A percentile compares a stretch with the other conserved stretches of the same genome.
Evolutionary conservation across 352 stramenopile species (phyloP).

Genomic region (Plasmopara viticola): DNA sequence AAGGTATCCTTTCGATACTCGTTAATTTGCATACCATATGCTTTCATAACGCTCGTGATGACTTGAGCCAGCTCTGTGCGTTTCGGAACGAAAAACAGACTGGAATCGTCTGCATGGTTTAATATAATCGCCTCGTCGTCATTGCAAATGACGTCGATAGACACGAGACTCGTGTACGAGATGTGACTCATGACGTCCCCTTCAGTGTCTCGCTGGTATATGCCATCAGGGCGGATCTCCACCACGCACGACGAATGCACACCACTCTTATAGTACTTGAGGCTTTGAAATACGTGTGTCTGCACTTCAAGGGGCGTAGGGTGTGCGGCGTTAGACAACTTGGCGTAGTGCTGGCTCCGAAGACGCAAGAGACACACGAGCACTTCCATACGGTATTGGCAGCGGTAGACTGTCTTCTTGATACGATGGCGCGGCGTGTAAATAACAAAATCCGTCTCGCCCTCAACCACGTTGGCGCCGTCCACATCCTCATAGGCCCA

Average conservation of each 20-base stretch:
- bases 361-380: conserved; percentile 74
- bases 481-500: conserved; percentile 81
- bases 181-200: conserved; percentile 77
- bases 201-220: conserved; percentile 71
- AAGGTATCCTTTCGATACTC: conserved; percentile 81
- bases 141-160: conserved; percentile 76
- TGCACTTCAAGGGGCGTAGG: conserved; percentile 38
- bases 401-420: conserved; percentile 80
- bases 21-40: conserved; percentile 76
- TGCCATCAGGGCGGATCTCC: conserved; percentile 61
- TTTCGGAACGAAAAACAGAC: conserved; percentile 60
- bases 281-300: conserved; percentile 40
- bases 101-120: conserved; percentile 81
- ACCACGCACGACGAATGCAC: conserved; percentile 62
- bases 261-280: conserved; percentile 55
- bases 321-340: conserved; percentile 18
- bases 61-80: conserved; percentile 64
- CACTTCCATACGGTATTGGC: conserved; percentile 78
- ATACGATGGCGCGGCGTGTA: conserved; percentile 66
- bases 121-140: conserved; percentile 60
- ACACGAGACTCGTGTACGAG: conserved; percentile 75
- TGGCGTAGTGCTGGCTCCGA: conserved; percentile 54
- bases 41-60: conserved; percentile 65
- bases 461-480: conserved; percentile 46
- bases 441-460: conserved; percentile 76